Evolutionary conservation across 306 rosid species (phyloP).

Genomic region (Castanea sativa): DNA sequence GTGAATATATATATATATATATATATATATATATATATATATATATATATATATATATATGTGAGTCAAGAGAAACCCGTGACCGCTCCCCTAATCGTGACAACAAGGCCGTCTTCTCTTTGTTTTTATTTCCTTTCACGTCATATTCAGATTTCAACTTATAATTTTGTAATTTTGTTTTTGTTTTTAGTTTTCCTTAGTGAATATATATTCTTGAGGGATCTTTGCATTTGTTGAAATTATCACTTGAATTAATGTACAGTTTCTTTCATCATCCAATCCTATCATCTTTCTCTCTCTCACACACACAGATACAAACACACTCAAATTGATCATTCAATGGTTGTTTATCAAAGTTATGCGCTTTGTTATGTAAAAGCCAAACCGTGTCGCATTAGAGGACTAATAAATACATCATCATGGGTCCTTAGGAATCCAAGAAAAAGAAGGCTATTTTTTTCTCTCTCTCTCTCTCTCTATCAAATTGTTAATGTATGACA

Average conservation of each 20-base stretch:
- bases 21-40: constrained; percentile 5
- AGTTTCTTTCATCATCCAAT: not conserved
- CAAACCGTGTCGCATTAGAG: constrained; percentile 55
- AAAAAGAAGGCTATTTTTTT: not conserved
- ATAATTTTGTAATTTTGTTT: no score
- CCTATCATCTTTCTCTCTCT: not conserved
- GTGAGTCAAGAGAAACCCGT: constrained; percentile 86
- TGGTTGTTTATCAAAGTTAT: not conserved
- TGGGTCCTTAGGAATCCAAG: constrained; percentile 30
- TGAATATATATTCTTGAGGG: not conserved
- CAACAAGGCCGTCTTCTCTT: constrained; percentile 24
- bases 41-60: not conserved
- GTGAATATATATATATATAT: not conserved
- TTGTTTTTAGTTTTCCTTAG: not conserved
- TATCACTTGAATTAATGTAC: not conserved
- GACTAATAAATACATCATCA: constrained; percentile 28
- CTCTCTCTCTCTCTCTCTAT: not conserved
- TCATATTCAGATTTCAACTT: constrained; percentile 10
- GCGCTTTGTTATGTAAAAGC: constrained; percentile 52
- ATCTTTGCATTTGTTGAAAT: constrained; percentile 26
- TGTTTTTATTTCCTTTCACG: constrained; percentile 1
- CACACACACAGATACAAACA: not conserved
- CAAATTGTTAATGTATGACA: not conserved
- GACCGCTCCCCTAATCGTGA: constrained; percentile 46
- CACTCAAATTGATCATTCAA: not conserved